A percentile compares a stretch with the other conserved stretches of the same genome.
phyloP scores from a whole-genome alignment of 495 filamentous ascomycete species.

The Aspergillus baeticus region DNA sequence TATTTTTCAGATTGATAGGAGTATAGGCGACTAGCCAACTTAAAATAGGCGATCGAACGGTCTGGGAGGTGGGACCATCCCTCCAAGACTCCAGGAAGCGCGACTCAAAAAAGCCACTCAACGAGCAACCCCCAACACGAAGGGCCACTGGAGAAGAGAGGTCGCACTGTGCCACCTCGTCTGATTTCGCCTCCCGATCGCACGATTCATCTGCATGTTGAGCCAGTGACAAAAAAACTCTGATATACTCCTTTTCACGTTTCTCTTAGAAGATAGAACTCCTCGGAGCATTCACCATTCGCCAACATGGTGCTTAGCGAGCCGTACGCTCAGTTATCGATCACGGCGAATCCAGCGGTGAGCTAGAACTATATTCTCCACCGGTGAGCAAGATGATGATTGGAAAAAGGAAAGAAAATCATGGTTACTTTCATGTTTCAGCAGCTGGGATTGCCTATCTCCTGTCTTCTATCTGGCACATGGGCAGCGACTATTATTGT shows the following conservation, averaged over 20 bases:
- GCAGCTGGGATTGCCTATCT: slow-evolving; percentile 3
- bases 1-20: slow-evolving; percentile 1
- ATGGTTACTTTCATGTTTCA: background rate
- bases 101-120: slow-evolving; percentile 14
- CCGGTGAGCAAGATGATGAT: background rate
- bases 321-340: background rate
- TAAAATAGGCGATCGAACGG: slow-evolving; percentile 33
- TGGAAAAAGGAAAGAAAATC: background rate
- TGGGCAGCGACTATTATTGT: background rate
- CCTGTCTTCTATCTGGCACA: slow-evolving; percentile 4
- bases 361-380: slow-evolving; percentile 3
- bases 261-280: background rate
- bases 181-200: slow-evolving; percentile 21
- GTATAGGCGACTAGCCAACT: slow-evolving; percentile 16
- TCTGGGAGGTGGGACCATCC: slow-evolving; percentile 29
- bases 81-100: background rate
- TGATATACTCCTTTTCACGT: slow-evolving; percentile 6
- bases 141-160: slow-evolving; percentile 12
- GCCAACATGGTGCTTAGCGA: background rate
- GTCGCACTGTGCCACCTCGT: slow-evolving; percentile 11
- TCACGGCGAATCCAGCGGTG: slow-evolving; percentile 4
- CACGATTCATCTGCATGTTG: slow-evolving; percentile 9
- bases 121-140: slow-evolving; percentile 11
- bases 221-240: slow-evolving; percentile 3
- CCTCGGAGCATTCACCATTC: slow-evolving; percentile 13